Conservation (phyloP, 768 basidiomycete species). For the Vishniacozyma victoriae region DNA sequence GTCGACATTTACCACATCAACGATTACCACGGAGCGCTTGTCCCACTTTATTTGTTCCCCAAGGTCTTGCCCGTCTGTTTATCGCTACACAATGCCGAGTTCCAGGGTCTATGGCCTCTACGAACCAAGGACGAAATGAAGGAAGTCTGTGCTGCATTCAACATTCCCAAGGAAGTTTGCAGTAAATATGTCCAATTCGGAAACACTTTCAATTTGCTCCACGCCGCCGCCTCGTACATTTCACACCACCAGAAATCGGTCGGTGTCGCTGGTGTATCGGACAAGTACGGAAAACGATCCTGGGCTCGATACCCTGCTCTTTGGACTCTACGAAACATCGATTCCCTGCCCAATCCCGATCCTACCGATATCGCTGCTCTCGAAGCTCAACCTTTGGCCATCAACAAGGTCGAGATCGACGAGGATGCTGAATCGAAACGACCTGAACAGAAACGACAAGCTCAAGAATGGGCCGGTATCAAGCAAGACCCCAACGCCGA, state of each 20-base stretch:
- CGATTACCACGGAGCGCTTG: conserved; percentile 87
- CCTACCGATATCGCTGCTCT: conserved; percentile 90
- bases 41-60: conserved; percentile 81
- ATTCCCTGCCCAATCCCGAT: conserved; percentile 86
- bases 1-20: conserved; percentile 94
- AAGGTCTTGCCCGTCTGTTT: conserved; percentile 84
- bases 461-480: conserved; percentile 92
- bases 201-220: conserved; percentile 92
- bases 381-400: conserved; percentile 63
- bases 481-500: conserved; percentile 84
- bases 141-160: conserved; percentile 96
- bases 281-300: conserved; percentile 90
- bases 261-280: conserved; percentile 93
- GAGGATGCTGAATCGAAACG: conserved; percentile 77
- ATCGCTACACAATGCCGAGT: conserved; percentile 93
- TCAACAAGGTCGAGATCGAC: conserved; percentile 72
- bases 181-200: conserved; percentile 96
- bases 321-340: conserved; percentile 92
- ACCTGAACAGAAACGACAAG: conserved; percentile 82
- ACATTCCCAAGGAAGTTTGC: conserved; percentile 91
- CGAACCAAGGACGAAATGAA: conserved; percentile 98
- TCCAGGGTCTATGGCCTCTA: conserved; percentile 90
- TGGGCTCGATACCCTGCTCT: conserved; percentile 96
- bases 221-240: conserved; percentile 88
- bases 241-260: conserved; percentile 86